Percentiles rank a stretch among this genome's conserved stretches.
Conservation (phyloP, 2,329 filamentous ascomycete species). For the Aurifilum marmelostoma region DNA sequence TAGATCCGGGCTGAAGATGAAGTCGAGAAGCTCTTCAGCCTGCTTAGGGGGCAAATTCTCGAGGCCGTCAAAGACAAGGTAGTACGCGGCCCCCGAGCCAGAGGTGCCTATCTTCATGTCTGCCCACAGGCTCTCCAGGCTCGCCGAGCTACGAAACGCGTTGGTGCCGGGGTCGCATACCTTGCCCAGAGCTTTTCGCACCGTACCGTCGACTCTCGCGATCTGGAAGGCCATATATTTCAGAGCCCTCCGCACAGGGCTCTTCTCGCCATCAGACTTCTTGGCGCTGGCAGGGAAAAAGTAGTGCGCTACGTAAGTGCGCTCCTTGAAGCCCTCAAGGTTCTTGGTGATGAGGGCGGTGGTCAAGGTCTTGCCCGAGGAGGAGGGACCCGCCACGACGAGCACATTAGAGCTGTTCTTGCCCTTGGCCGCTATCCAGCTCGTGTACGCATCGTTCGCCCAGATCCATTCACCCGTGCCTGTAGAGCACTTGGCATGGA, state of each 20-base stretch:
- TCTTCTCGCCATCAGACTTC: conserved; percentile 33
- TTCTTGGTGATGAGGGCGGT: conserved; percentile 33
- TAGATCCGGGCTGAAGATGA: conserved; percentile 21
- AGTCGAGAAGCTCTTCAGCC: conserved; percentile 27
- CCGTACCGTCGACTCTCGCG: conserved; percentile 34
- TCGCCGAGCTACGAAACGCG: conserved; percentile 22
- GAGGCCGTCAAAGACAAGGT: conserved; percentile 35
- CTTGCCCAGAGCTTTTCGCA: conserved; percentile 32
- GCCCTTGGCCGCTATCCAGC: conserved; percentile 18
- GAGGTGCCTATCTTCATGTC: conserved; percentile 32
- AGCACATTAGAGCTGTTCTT: conserved; percentile 31
- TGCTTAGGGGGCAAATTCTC: conserved; percentile 32
- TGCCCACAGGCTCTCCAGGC: conserved; percentile 30
- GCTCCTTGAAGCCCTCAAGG: conserved; percentile 34
- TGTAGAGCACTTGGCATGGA: conserved; percentile 25
- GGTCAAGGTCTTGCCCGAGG: conserved; percentile 34
- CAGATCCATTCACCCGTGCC: conserved; percentile 21
- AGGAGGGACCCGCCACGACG: conserved; percentile 31
- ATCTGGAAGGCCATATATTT: conserved; percentile 38
- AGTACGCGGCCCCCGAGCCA: conserved; percentile 31
- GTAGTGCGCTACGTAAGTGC: conserved; percentile 35
- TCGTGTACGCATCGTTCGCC: neutral
- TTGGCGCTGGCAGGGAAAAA: conserved; percentile 34
- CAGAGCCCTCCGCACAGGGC: conserved; percentile 31
- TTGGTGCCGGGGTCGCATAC: conserved; percentile 29